Conservation (phyloP, 768 basidiomycete genomes). For the Crucibulum laeve region DNA sequence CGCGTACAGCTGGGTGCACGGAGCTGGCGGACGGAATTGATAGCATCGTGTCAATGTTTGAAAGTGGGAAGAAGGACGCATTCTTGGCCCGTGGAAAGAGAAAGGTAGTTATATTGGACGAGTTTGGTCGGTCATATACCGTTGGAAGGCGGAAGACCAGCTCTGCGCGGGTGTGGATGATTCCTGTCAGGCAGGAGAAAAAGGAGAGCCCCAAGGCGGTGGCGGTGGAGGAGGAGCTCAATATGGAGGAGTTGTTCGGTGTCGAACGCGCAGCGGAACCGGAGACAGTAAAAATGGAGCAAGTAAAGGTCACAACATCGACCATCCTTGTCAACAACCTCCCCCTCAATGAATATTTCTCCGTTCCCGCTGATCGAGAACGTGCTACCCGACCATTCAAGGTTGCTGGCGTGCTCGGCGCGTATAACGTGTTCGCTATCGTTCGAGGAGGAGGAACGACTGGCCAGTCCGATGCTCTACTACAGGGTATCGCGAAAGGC, state of each 20-base stretch:
- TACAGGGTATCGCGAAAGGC: constrained; percentile 72
- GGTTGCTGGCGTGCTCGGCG: constrained; percentile 78
- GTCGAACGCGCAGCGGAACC: too few species aligned
- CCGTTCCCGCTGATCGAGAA: constrained; percentile 71
- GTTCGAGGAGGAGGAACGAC: constrained; percentile 86
- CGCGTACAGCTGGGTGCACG: constrained; percentile 51
- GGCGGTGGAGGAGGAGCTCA: too few species aligned
- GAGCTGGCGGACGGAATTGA: constrained; percentile 48
- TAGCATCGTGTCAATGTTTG: constrained; percentile 56
- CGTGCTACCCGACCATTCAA: constrained; percentile 79
- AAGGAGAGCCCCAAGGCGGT: constrained; percentile 3
- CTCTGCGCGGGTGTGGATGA: constrained; percentile 90
- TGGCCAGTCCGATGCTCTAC: constrained; percentile 87
- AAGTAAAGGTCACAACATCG: constrained; percentile 48
- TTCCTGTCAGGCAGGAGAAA: constrained; percentile 44
- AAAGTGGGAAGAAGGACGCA: constrained; percentile 56
- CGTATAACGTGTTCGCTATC: constrained; percentile 74
- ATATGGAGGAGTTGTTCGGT: too few species aligned
- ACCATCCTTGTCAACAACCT: constrained; percentile 83
- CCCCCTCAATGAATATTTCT: constrained; percentile 78
- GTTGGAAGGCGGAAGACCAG: constrained; percentile 87
- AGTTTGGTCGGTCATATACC: constrained; percentile 80
- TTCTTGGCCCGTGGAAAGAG: constrained; percentile 44
- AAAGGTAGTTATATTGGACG: constrained; percentile 62
- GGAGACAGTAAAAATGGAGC: too few species aligned